Evolutionary conservation across 2,329 filamentous ascomycete species (phyloP), one percentile per base, ranked within the genome.

Genomic region (Fusarium devonianum): DNA sequence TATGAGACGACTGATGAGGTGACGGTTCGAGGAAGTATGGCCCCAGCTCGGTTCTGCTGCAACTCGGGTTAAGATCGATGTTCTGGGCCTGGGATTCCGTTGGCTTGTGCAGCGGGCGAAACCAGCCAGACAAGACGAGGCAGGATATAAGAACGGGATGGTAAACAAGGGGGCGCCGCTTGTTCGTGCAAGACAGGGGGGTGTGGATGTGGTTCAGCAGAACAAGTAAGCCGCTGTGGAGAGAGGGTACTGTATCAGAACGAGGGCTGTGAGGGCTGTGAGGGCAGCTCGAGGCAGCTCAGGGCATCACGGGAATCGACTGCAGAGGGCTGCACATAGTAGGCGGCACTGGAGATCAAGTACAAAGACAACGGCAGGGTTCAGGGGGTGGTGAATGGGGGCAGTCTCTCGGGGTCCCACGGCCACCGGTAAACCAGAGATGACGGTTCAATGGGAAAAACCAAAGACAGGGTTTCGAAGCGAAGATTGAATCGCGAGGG

Each of bases 1-100:
- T 52, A 49, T 65, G 63, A 57, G 58, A 41, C 49, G 56, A 62
- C 47, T 43, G 61, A 53, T 62, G 49, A 65, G 60, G 56, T 55
- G 58, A 62, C 52, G 48, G 56, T 52, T 48, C 44, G 56, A 53
- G 42, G 30, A 37, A 49, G 38, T 28, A 53, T 47, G 35, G 43
- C 40, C 46, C 35, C 42, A 38, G 36, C 52, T 48, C 40, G 54
- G 49, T 57, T 41, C 52, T 50, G 44, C 50, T 61, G 60, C 53
- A 56, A 48, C 51, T 54, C 43, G 57, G 30, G 41, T 53, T 52
- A 47, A 55, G 23, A 49, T 56, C 39, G 48, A 55, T 50, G 58
- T 63, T 64, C 60, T 65, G 58, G 62, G 51, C 53, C 56, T 58
- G 35, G 49, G 44, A 45, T 38, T 60, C 38, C 43, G 51, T 52